These are phyloP conservation scores for Penicillium expansum DNA, from an alignment of 2,329 filamentous ascomycete genomes.

Conservation along the genomic window DNA sequence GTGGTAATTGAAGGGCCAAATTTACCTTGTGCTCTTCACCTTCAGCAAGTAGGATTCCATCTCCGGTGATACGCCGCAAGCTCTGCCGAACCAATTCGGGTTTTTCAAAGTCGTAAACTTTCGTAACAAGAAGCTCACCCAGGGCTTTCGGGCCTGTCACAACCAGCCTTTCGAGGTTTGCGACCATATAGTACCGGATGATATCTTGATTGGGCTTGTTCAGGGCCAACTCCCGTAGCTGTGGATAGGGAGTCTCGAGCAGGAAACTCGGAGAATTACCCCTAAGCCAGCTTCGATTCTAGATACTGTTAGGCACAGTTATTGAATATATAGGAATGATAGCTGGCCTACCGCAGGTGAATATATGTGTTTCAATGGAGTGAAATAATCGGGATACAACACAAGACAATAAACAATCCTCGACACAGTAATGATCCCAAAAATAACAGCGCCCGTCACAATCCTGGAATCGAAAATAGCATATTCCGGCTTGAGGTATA, in stretches of 20 bases:
- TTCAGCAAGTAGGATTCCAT: constrained; percentile 67
- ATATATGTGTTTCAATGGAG: constrained; percentile 58
- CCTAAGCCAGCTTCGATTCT: constrained; percentile 45
- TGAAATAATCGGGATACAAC: constrained; percentile 59
- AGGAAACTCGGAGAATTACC: constrained; percentile 45
- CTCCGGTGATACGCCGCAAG: constrained; percentile 40
- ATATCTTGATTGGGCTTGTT: constrained; percentile 65
- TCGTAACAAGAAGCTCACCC: constrained; percentile 67
- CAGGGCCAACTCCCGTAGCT: constrained; percentile 52
- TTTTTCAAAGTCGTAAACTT: constrained; percentile 69
- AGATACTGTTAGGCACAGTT: constrained; percentile 1
- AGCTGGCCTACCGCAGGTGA: constrained; percentile 46
- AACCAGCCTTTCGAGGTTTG: constrained; percentile 64
- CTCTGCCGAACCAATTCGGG: constrained; percentile 49
- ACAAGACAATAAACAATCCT: constrained; percentile 40
- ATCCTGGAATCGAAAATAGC: constrained; percentile 29
- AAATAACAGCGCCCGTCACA: constrained; percentile 23
- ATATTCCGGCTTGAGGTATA: constrained; percentile 29
- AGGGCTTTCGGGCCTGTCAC: constrained; percentile 62
- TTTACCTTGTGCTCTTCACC: constrained; percentile 79
- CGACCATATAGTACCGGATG: constrained; percentile 62
- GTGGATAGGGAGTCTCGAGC: constrained; percentile 41
- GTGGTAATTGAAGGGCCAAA: too few species aligned
- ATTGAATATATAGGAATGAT: neutral
- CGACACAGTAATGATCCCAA: constrained; percentile 21